Conservation (phyloP, 208 protist genomes). For the Leishmania lainsoni region DNA sequence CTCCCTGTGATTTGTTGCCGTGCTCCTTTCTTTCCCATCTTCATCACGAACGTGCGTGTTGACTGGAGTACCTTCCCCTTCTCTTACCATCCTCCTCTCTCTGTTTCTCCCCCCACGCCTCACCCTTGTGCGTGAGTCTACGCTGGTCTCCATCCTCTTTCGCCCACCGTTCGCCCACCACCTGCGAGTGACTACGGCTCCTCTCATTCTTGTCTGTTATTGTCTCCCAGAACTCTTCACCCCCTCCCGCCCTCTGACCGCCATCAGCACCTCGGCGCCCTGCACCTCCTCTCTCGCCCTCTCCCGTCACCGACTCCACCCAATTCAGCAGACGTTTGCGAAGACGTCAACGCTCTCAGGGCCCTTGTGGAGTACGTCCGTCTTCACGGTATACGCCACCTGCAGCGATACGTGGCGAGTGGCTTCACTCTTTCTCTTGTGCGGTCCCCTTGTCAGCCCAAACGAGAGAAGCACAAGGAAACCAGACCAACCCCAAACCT, state of each 20-base stretch:
- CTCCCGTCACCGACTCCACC: background rate
- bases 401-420: background rate
- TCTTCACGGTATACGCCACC: background rate
- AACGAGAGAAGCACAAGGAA: too few species aligned
- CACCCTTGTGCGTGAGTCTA: background rate
- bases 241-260: background rate
- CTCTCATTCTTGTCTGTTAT: background rate
- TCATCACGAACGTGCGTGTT: too few species aligned
- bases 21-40: too few species aligned
- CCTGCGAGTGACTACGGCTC: background rate
- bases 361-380: background rate
- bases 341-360: background rate
- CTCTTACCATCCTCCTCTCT: background rate
- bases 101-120: background rate
- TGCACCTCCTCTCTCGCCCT: background rate
- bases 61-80: too few species aligned
- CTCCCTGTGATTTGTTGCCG: too few species aligned
- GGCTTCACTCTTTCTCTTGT: too few species aligned
- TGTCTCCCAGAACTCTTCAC: background rate
- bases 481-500: too few species aligned
- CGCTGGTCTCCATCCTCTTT: background rate
- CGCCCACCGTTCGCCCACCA: background rate
- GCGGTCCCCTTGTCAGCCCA: too few species aligned
- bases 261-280: background rate
- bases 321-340: background rate